Base-by-base conservation (phyloP, 768 basidiomycete species). In the Amanita muscaria region DNA sequence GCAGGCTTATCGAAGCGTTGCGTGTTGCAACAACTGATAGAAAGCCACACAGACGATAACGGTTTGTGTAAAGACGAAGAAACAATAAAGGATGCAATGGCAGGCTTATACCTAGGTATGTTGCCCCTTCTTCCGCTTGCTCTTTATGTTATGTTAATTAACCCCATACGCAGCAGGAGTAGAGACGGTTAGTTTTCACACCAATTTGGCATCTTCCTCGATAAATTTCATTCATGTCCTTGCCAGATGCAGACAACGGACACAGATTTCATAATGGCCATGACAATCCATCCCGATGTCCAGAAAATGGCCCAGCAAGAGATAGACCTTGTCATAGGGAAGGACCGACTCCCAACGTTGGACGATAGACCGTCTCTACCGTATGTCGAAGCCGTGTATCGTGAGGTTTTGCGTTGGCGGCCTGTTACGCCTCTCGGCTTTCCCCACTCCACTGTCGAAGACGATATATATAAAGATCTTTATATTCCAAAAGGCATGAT, bases 381-480 rank as follows among this genome's bases (percentile, higher is more conserved):
- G 1, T 60, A 61, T 46, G 44, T 63, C 9, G 53, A 56, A 18
- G 46, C 43, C 33, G 24, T 63, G 5, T 19, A 58, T 29, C 53
- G 46, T 40, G 61, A 63, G 50, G 38, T 57, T 5, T 35, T 46
- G n/a, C 25, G 56, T 8, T 56, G 49, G 52, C 29, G 43, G 16
- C 36, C 42, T 15, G 40, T 50, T 21, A 59, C 42, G 5, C 48
- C 49, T 18, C 34, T 54, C 2, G 49, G 51, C 50, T 18, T 32
- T 39, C 32, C 11, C 14, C 33, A 29, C 3, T 42, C 12, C 24
- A 31, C 9, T 6, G 9, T 16, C 21, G 10, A 15, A 24, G 23
- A 35, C 5, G 64, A 64, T 40, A 51, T 61, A 5, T 64, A 58
- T 39, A 58, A 55, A 23, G 62, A 59, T 3, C 62, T 60, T 45